A percentile compares a stretch with the other conserved stretches of the same genome.
These are phyloP conservation scores for Solanum rostratum DNA, from an alignment of 257 asterid species.

Conservation along the genomic window DNA sequence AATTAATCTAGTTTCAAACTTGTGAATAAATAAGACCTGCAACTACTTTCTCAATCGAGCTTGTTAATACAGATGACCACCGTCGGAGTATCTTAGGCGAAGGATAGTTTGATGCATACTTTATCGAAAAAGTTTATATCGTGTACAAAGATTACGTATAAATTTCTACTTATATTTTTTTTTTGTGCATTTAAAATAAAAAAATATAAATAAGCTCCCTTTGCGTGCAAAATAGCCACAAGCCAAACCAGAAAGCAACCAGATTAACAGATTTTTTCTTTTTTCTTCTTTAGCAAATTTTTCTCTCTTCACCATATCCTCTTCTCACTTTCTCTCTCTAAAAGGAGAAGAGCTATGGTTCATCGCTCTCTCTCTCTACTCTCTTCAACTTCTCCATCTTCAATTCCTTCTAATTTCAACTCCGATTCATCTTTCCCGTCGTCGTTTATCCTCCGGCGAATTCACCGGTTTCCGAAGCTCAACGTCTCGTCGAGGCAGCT, in stretches of 20 bases:
- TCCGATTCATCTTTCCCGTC: constrained; percentile 17
- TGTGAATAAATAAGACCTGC: neutral
- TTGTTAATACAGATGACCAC: too few species aligned
- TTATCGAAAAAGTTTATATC: too few species aligned
- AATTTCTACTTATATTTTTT: too few species aligned
- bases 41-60: too few species aligned
- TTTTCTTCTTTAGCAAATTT: neutral
- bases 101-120: too few species aligned
- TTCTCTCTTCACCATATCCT: neutral
- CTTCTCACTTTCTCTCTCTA: neutral
- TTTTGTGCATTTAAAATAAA: too few species aligned
- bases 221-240: neutral
- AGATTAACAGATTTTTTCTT: neutral
- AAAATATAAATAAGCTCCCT: neutral
- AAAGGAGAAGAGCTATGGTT: constrained; percentile 29
- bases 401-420: constrained; percentile 29
- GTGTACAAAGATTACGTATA: too few species aligned
- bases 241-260: neutral
- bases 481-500: constrained; percentile 22
- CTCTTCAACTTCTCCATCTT: constrained; percentile 29
- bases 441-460: neutral
- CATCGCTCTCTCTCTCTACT: constrained; percentile 35
- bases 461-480: constrained; percentile 17
- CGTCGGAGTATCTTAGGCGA: too few species aligned
- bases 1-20: neutral